Conservation (phyloP, 108 stramenopile species). For the Phaeodactylum tricornutum region DNA sequence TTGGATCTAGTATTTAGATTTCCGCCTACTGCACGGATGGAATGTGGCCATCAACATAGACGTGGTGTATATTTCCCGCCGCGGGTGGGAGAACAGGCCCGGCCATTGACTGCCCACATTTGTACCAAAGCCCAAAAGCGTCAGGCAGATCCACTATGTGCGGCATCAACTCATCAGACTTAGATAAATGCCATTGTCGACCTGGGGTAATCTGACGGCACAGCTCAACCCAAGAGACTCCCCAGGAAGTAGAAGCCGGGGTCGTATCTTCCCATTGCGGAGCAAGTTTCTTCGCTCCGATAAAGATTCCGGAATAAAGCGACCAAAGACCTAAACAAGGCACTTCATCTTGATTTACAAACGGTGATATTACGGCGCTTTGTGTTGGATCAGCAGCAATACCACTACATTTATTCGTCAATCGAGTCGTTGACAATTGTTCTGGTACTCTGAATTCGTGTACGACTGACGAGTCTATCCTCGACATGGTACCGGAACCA, state of each 20-base stretch:
- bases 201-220: neutral
- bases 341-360: neutral
- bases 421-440: neutral
- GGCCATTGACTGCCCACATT: neutral
- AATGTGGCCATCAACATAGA: neutral
- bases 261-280: neutral
- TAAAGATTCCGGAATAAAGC: neutral
- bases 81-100: neutral
- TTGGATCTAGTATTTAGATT: neutral
- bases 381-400: neutral
- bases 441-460: neutral
- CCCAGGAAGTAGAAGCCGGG: neutral
- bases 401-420: constrained; percentile 1
- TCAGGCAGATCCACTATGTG: neutral
- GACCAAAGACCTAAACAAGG: constrained; percentile 3
- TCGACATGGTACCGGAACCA: neutral
- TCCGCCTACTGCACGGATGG: neutral
- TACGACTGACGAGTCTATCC: no score
- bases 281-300: neutral
- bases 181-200: neutral
- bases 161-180: neutral
- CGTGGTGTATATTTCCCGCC: neutral
- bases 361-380: neutral
- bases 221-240: constrained; percentile 1
- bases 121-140: constrained; percentile 1